These are phyloP conservation scores for Aegilops speltoides DNA, from an alignment of 176 grass and related monocot genomes.

Conservation along the genomic window DNA sequence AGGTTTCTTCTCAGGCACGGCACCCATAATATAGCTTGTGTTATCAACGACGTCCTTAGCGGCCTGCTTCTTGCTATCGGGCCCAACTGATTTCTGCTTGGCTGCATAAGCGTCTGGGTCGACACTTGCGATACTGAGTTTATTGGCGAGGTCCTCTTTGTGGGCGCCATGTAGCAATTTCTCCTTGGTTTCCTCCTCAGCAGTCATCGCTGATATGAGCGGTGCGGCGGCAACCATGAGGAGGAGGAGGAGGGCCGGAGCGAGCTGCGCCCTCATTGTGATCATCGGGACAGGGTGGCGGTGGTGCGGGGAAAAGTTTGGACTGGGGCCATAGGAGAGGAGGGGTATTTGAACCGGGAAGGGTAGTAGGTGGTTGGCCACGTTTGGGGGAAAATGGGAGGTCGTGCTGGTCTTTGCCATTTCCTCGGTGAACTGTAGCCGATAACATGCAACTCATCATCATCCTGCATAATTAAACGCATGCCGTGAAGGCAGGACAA, in stretches of 20 bases:
- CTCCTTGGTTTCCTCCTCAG: not conserved
- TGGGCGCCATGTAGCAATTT: not conserved
- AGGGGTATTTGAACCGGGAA: not conserved
- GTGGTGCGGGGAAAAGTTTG: not conserved
- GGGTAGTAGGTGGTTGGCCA: not conserved
- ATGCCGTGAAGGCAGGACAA: conserved; percentile 5
- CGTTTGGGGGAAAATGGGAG: not conserved
- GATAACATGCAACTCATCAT: not conserved
- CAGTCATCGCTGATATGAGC: not conserved
- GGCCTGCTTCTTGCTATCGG: not conserved
- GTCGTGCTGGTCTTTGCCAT: not conserved
- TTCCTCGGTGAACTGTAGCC: not conserved
- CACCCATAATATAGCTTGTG: not conserved
- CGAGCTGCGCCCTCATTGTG: not conserved
- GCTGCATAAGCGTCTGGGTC: not conserved
- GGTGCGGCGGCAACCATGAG: not conserved
- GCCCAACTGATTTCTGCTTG: not conserved
- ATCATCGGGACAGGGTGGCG: not conserved
- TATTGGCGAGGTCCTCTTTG: not conserved
- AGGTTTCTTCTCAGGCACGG: not conserved
- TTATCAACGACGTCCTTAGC: not conserved
- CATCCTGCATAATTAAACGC: not conserved
- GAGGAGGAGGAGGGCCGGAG: not conserved
- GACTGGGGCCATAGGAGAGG: not conserved
- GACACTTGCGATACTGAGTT: not conserved